Evolutionary conservation across 192 early-diverging fungal species (phyloP).

Genomic region (Physocladia obscura): DNA sequence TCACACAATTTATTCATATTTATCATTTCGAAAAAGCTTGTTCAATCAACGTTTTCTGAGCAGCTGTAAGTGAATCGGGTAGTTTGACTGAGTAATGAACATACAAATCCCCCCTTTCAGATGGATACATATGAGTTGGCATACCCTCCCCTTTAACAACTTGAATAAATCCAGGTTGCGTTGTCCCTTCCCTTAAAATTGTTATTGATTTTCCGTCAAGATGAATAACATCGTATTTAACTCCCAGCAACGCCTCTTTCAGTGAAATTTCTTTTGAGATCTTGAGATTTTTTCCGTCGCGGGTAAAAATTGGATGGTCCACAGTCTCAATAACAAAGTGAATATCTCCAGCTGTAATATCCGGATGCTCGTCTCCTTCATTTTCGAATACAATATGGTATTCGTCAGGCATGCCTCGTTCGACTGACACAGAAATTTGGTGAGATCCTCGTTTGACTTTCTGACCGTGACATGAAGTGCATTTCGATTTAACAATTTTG

Average conservation of each 20-base stretch:
- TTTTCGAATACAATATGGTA: slow-evolving; percentile 75
- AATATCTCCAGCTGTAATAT: slow-evolving; percentile 82
- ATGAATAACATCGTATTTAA: slow-evolving; percentile 72
- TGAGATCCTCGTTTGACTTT: slow-evolving; percentile 85
- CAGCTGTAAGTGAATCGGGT: slow-evolving; percentile 58
- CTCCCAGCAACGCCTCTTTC: slow-evolving; percentile 78
- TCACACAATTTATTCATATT: background rate
- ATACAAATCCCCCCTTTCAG: slow-evolving; percentile 75
- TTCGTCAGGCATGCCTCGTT: slow-evolving; percentile 81
- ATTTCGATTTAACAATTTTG: slow-evolving; percentile 77
- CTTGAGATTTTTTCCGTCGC: slow-evolving; percentile 75
- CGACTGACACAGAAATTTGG: slow-evolving; percentile 73
- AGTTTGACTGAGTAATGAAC: slow-evolving; percentile 86
- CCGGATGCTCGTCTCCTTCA: slow-evolving; percentile 90
- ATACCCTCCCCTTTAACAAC: slow-evolving; percentile 82
- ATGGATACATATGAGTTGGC: slow-evolving; percentile 64
- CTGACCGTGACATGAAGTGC: slow-evolving; percentile 77
- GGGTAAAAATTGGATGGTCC: slow-evolving; percentile 72
- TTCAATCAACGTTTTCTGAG: slow-evolving; percentile 30
- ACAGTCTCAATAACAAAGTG: slow-evolving; percentile 72
- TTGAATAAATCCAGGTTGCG: slow-evolving; percentile 78
- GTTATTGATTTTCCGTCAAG: slow-evolving; percentile 64
- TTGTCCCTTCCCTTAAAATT: slow-evolving; percentile 43
- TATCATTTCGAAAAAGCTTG: slow-evolving; percentile 12
- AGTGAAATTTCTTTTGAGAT: slow-evolving; percentile 76